Evolutionary conservation across 768 basidiomycete species (phyloP), one percentile per base, ranked within the genome.

Genomic region (Leccinum subtestaceum): DNA sequence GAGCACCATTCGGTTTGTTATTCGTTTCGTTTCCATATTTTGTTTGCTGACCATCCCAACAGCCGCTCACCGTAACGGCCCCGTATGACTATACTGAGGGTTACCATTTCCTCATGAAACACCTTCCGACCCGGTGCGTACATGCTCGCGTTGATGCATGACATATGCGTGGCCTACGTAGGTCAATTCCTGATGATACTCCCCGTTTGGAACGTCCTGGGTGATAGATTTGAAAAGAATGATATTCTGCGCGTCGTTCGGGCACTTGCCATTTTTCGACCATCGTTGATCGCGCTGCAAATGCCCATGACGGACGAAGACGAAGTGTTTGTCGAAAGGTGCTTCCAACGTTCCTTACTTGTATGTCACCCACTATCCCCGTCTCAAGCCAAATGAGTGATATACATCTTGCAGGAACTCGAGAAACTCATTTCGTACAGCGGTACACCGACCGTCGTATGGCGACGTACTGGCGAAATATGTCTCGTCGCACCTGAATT

Each of bases 391-490:
- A 13, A 10, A 13, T 53, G 27, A 21, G n/a, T 55, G 25, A 48
- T 43, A n/a, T 6, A 61, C 32, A 32, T 21, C 17, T 29, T n/a
- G 27, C 50, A 96, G 93, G 96, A 98, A 78, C 82, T 98, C 57
- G 93, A 97, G 75, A 98, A 97, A 76, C 82, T 98, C 61, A 97
- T 98, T 59, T 94, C 93, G 53, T 97, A 92, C 73, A 95, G 91
- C 65, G 96, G 96, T 11, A 98, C 96, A 29, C 96, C 96, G 2
- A 98, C 96, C 1, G 94, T 95, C 45, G 91, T 96, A 11, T 99
- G 96, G 96, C 87, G 97, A 48, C 83, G 97, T 53, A 99, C 97
- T 19, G 97, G 97, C 66, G 97, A 99, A 76, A 95, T 99, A 25
- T 95, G 94, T 69, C 86, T 97, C 49, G 97, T 95, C 50, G 95